Conservation (phyloP, 257 asterid species). For the Rehmannia glutinosa region DNA sequence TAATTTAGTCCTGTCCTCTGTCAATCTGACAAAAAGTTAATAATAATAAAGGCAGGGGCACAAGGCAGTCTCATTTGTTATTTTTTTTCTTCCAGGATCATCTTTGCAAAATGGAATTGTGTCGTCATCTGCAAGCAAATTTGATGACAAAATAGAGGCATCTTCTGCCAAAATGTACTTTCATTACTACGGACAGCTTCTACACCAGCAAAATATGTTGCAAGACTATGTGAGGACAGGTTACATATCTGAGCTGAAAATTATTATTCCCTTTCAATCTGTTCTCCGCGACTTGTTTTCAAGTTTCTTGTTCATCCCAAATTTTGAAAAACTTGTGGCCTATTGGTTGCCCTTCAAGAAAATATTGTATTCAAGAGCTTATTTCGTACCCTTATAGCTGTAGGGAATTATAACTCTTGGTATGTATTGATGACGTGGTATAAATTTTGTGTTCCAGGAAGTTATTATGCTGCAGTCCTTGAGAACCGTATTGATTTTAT, state of each 20-base stretch:
- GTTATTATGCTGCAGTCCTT: slow-evolving; percentile 95
- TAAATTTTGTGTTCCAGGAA: slow-evolving; percentile 51
- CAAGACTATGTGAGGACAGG: slow-evolving; percentile 99
- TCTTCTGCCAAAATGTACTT: slow-evolving; percentile 98
- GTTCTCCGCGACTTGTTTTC: neutral
- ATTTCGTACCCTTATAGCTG: neutral
- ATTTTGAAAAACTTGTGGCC: slow-evolving; percentile 10
- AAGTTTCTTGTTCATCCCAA: neutral
- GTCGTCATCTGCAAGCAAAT: slow-evolving; percentile 59
- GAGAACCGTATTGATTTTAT: slow-evolving; percentile 85
- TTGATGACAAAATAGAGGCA: slow-evolving; percentile 92
- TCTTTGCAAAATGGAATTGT: slow-evolving; percentile 58
- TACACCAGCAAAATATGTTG: slow-evolving; percentile 98
- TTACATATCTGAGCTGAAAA: slow-evolving; percentile 31
- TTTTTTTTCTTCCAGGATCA: slow-evolving; percentile 42
- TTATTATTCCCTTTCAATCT: neutral
- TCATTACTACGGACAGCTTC: slow-evolving; percentile 94
- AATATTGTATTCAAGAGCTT: slow-evolving; percentile 5
- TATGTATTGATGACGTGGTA: slow-evolving; percentile 19
- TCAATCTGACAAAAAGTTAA: neutral
- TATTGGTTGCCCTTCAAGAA: neutral
- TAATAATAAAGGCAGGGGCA: neutral
- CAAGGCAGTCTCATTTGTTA: slow-evolving; percentile 7
- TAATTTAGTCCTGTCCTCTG: neutral
- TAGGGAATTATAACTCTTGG: neutral